Evolutionary conservation across 768 basidiomycete genomes (phyloP).

Genomic region (Termitomyces sp.): DNA sequence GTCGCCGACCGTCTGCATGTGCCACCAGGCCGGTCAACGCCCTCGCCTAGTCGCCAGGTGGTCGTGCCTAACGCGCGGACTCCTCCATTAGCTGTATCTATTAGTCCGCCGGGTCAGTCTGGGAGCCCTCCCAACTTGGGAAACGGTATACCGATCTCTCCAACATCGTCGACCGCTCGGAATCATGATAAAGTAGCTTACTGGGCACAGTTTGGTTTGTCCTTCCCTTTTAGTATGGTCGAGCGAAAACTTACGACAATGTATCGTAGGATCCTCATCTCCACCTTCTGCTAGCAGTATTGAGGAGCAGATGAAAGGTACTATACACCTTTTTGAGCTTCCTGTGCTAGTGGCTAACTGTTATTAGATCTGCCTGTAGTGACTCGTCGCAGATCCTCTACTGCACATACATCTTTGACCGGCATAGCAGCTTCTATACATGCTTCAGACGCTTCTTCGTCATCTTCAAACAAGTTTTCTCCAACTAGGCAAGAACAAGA

Average conservation of each 20-base stretch:
- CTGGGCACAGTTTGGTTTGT: conserved; percentile 4
- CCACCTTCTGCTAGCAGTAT: conserved; percentile 5
- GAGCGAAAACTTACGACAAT: background rate
- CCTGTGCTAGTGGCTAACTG: background rate
- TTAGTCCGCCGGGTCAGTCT: background rate
- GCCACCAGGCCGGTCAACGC: conserved; percentile 28
- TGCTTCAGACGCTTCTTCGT: conserved; percentile 1
- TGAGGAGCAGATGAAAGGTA: conserved; percentile 13
- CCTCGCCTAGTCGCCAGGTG: conserved; percentile 20
- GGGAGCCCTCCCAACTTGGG: background rate
- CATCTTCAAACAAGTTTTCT: background rate
- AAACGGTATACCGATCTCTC: background rate
- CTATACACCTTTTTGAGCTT: background rate
- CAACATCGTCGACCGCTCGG: background rate
- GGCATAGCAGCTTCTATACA: conserved; percentile 4
- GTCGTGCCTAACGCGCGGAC: background rate
- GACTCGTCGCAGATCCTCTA: conserved; percentile 8
- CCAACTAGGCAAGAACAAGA: background rate
- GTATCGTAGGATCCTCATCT: background rate
- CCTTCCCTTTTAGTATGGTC: background rate
- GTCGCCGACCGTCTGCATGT: conserved; percentile 45
- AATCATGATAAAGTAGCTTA: background rate
- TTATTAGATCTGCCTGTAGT: conserved; percentile 12
- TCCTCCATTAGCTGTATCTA: background rate
- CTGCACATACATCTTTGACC: conserved; percentile 1